Evolutionary conservation across 169 alveolate genomes (phyloP), one percentile per base, ranked within the genome.

Genomic region (Babesia caballi): DNA sequence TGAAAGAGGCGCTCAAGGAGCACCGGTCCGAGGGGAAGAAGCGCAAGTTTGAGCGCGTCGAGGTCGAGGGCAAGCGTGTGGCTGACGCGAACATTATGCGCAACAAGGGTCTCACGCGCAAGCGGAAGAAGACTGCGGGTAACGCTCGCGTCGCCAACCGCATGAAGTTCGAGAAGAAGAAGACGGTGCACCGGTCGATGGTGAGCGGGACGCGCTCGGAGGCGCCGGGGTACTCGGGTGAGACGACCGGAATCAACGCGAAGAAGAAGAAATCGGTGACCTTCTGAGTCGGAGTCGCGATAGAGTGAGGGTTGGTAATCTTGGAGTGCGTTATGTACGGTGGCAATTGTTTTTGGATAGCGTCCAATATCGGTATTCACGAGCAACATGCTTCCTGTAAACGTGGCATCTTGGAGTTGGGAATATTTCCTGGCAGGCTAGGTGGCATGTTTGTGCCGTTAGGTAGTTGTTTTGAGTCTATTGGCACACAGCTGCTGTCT

Each of bases 71-170:
- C 46, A 77, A 77, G 61, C 46, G 85, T 23, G 84, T 77, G 61
- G 72, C 71, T 21, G 73, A 75, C 58, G 83, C 88, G 58, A 93
- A 89, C 42, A 95, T 95, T 44, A 68, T 90, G 86, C 92, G 92
- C 78, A 92, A 92, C 51, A 94, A 85, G 58, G 98, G 98, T 15
- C 83, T 95, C 38, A 91, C 94, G 30, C 66, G 97, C 30, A 92
- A 93, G 84, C 90, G 98, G 57, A 91, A 93, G 91, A 93, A 94
- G 90, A 92, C 91, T n/a, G 95, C 92, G 44, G 95, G 97, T 12
- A 94, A 95, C 81, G 96, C 98, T 38, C 90, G 98, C 54, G 98
- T 94, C 21, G 91, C 91, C 66, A 90, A 94, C 73, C 91, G 96
- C 83, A 78, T 68, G 63, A 94, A 95, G 80, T 95, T 65, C 83